A percentile compares a stretch with the other conserved stretches of the same genome.
These are phyloP conservation scores for Botryotinia globosa DNA, from an alignment of 2,329 filamentous ascomycete species.

Conservation along the genomic window DNA sequence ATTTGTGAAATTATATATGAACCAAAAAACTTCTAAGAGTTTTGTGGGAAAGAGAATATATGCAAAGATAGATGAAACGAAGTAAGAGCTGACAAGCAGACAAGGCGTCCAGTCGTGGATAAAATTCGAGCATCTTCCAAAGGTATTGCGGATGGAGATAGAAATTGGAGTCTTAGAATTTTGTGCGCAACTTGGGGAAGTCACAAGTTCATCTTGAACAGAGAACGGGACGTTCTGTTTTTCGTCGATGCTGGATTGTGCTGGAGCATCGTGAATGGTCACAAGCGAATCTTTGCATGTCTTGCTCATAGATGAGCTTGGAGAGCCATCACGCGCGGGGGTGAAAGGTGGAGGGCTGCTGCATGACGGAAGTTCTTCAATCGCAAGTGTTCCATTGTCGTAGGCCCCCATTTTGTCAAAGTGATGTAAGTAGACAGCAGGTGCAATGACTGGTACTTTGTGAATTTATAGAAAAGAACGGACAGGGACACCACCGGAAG, in stretches of 20 bases:
- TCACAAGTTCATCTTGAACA: constrained; percentile 3
- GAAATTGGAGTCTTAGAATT: background rate
- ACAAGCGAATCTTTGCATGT: background rate
- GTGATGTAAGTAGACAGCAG: background rate
- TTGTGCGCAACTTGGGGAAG: background rate
- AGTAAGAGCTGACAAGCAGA: constrained; percentile 42
- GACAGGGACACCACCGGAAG: background rate
- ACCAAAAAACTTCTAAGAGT: constrained; percentile 44
- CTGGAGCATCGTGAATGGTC: background rate
- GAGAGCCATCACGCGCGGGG: background rate
- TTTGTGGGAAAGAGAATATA: constrained; percentile 42
- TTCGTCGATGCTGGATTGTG: background rate
- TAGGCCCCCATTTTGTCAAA: background rate
- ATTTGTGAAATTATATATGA: constrained; percentile 45
- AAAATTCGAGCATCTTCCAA: constrained; percentile 15
- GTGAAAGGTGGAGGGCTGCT: background rate
- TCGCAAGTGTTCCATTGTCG: background rate
- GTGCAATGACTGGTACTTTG: background rate
- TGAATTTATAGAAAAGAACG: background rate
- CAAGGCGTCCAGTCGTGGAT: constrained; percentile 43
- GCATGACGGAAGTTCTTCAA: constrained; percentile 2
- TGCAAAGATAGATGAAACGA: constrained; percentile 42
- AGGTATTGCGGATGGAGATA: background rate
- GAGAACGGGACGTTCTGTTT: background rate
- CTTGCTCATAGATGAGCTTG: background rate